A percentile compares a stretch with the other conserved stretches of the same genome.
phyloP scores from a whole-genome alignment of 495 filamentous ascomycete genomes.

The Daldinia grandis region DNA sequence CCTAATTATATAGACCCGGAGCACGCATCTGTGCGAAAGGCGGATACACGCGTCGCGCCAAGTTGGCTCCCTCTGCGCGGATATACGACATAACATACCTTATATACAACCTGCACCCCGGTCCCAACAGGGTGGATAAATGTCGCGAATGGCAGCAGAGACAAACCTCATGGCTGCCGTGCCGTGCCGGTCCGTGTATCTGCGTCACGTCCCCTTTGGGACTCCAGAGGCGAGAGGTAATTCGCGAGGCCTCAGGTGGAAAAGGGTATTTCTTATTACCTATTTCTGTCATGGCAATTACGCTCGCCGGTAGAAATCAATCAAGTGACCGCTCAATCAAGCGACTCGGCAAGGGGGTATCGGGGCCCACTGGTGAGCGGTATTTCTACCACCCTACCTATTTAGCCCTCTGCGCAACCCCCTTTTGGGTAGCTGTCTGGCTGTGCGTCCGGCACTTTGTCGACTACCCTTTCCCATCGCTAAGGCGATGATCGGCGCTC shows the following conservation, averaged over 20 bases:
- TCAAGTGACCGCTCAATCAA: constrained; percentile 40
- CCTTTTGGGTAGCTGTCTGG: constrained; percentile 27
- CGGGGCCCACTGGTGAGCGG: constrained; percentile 14
- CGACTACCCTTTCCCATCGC: constrained; percentile 44
- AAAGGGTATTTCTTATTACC: constrained; percentile 16
- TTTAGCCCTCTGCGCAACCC: constrained; percentile 32
- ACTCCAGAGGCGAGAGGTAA: background rate
- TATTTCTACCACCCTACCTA: constrained; percentile 23
- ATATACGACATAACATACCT: background rate
- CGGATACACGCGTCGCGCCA: background rate
- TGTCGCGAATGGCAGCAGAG: constrained; percentile 3
- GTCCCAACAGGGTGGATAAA: constrained; percentile 38
- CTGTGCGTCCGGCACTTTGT: constrained; percentile 37
- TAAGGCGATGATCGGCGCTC: constrained; percentile 34
- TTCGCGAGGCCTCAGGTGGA: constrained; percentile 11
- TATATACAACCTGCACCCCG: constrained; percentile 17
- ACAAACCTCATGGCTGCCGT: constrained; percentile 5
- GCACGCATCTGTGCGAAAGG: background rate
- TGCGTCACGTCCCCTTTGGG: background rate
- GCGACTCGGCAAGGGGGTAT: constrained; percentile 27
- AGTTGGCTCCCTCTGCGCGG: background rate
- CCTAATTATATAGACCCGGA: constrained; percentile 13
- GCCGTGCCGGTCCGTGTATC: constrained; percentile 9
- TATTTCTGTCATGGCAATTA: constrained; percentile 2
- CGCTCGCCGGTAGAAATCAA: constrained; percentile 38